Percentiles rank a stretch among this genome's conserved stretches.
These are phyloP conservation scores for Solanum arcanum DNA, from an alignment of 257 asterid species.

Conservation along the genomic window DNA sequence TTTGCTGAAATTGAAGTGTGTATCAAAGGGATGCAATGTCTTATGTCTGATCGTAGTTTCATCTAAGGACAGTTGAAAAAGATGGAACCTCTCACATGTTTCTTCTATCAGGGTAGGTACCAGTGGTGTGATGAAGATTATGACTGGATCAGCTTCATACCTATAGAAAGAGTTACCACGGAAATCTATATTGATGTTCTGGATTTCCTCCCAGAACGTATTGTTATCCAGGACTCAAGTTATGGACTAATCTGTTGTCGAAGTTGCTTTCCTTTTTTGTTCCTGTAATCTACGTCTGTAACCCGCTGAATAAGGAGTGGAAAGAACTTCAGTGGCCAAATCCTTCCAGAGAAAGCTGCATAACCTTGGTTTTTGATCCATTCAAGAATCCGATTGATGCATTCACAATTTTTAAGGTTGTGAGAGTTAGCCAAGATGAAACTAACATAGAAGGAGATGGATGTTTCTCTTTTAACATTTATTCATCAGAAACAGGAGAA, in stretches of 20 bases:
- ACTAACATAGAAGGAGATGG: conserved; percentile 8
- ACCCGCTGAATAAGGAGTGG: conserved; percentile 55
- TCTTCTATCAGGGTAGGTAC: conserved; percentile 50
- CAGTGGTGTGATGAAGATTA: conserved; percentile 21
- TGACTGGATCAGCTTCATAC: conserved; percentile 32
- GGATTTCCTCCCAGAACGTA: conserved; percentile 47
- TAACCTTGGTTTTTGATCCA: conserved; percentile 51
- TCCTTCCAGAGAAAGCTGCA: conserved; percentile 17
- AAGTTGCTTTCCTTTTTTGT: conserved; percentile 21
- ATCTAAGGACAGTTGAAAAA: conserved; percentile 19
- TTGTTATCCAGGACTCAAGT: conserved; percentile 27
- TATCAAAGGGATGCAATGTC: too few species aligned
- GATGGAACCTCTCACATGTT: conserved; percentile 32
- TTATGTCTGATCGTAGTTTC: conserved; percentile 44
- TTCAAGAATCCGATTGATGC: conserved; percentile 4
- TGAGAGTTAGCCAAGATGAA: conserved; percentile 15
- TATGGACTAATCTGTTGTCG: conserved; percentile 60
- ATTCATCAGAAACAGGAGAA: conserved; percentile 26
- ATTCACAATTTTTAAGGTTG: conserved; percentile 35
- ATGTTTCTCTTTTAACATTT: conserved; percentile 24
- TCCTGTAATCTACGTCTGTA: conserved; percentile 44
- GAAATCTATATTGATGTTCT: conserved; percentile 12
- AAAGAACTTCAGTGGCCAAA: conserved; percentile 24
- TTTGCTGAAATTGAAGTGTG: too few species aligned
- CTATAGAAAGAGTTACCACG: conserved; percentile 3